These are phyloP conservation scores for Fusarium mangiferae DNA, from an alignment of 2,329 filamentous ascomycete genomes.

Conservation along the genomic window DNA sequence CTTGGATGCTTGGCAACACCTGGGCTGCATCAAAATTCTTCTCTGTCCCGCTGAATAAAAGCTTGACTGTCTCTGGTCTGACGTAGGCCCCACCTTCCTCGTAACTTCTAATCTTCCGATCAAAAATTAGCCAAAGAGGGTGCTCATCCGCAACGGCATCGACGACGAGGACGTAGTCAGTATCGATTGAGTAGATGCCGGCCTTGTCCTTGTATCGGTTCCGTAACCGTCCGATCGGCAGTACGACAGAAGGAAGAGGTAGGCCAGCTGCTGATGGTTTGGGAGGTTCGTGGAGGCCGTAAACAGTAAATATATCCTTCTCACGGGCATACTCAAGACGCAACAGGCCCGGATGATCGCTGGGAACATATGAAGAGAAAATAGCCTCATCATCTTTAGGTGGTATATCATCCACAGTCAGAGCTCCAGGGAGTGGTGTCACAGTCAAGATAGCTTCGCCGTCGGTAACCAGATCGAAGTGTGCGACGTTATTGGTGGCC, in stretches of 20 bases:
- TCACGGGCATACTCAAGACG: not conserved
- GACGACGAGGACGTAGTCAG: not conserved
- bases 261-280: not conserved
- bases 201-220: fast-evolving
- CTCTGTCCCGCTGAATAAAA: not conserved
- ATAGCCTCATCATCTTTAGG: not conserved
- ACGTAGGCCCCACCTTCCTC: not conserved
- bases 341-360: not conserved
- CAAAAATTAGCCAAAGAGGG: not conserved
- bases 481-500: not conserved
- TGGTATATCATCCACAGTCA: not conserved
- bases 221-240: not conserved
- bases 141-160: not conserved
- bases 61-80: fast-evolving
- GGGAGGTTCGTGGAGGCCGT: not conserved
- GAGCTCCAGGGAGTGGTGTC: not conserved
- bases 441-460: fast-evolving
- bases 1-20: not conserved
- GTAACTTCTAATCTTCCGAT: not conserved
- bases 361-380: not conserved
- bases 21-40: not conserved
- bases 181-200: not conserved
- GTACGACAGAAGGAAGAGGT: not conserved
- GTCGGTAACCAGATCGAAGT: not conserved
- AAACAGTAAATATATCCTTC: not conserved